Evolutionary conservation across 768 basidiomycete genomes (phyloP).

Genomic region (Clitopilus hobsonii): DNA sequence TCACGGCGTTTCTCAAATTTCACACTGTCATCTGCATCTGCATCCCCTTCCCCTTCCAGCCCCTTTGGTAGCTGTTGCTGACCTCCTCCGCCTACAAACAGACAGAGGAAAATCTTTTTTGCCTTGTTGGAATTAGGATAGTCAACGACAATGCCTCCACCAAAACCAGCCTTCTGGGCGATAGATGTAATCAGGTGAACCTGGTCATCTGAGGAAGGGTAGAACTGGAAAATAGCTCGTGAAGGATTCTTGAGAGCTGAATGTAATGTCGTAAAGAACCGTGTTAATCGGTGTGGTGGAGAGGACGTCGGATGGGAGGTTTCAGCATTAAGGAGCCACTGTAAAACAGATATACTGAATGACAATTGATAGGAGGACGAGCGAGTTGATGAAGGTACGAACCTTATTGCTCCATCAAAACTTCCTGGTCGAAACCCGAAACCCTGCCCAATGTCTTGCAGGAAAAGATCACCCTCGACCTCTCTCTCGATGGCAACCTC

Average conservation of each 20-base stretch:
- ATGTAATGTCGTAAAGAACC: conserved; percentile 92
- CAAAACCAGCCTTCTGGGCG: conserved; percentile 94
- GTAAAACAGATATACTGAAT: conserved; percentile 90
- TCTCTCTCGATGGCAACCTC: conserved; percentile 96
- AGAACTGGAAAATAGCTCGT: conserved; percentile 88
- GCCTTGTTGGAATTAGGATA: conserved; percentile 97
- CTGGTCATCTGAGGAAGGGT: conserved; percentile 96
- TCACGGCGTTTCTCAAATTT: conserved; percentile 79
- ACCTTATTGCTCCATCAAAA: conserved; percentile 98
- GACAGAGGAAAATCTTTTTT: conserved; percentile 88
- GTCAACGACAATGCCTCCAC: conserved; percentile 94
- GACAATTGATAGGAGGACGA: conserved; percentile 2
- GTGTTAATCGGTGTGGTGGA: conserved; percentile 76
- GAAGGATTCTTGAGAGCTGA: conserved; percentile 83
- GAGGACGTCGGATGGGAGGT: conserved; percentile 86
- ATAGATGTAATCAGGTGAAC: conserved; percentile 90
- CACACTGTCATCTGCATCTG: conserved; percentile 50
- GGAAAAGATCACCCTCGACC: conserved; percentile 92
- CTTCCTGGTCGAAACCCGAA: conserved; percentile 95
- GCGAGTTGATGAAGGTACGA: conserved; percentile 4
- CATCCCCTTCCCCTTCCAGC: conserved; percentile 70
- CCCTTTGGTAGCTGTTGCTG: conserved; percentile 70
- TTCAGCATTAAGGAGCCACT: conserved; percentile 98
- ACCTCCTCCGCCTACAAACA: conserved; percentile 83
- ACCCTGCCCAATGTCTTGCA: conserved; percentile 98